Evolutionary conservation across 805 yeast species (phyloP), one percentile per base, ranked within the genome.

Genomic region (Candida coquimbonensis): DNA sequence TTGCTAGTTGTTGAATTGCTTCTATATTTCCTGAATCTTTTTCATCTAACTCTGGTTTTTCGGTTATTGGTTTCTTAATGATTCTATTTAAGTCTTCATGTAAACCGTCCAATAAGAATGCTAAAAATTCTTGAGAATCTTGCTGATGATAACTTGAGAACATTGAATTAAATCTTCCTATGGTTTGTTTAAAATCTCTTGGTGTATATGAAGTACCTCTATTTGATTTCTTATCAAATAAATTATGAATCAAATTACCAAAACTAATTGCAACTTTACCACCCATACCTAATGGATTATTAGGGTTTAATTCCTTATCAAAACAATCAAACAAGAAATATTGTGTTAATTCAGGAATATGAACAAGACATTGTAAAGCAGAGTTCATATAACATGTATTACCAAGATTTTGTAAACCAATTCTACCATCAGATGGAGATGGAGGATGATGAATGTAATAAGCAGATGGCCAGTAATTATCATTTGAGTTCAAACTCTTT

Each of bases 381-480:
- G 95, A 86, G 62, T 88, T 89, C 97, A 90, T 89, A 62, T 88
- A 90, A 63, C 97, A 90, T 0, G 95, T 82, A 60, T 90, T 90
- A 3, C 97, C 97, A 49, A 89, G 67, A 58, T 87, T 90, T 43
- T 73, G 67, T 57, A 83, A 53, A 49, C 97, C 83, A 48, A 72
- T 62, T 40, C 70, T 59, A 52, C 96, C 90, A 45, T 61, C 56
- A 2, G 69, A 56, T n/a, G 63, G 60, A 1, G 49, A 24, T 4
- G 65, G 55, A 9, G 64, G 59, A 46, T 62, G 60, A 35, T 65
- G 61, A 5, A 55, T 53, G 33, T 51, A 55, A 43, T 59, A 62
- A 36, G 60, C 60, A 7, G 73, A 67, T 1, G 66, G 62, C 74
- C 74, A 69, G 42, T 62, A 68, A 17, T 57, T 51, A 7, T 59